Evolutionary conservation across 208 protist genomes (phyloP).

Genomic region (Trypanosoma scelopori): DNA sequence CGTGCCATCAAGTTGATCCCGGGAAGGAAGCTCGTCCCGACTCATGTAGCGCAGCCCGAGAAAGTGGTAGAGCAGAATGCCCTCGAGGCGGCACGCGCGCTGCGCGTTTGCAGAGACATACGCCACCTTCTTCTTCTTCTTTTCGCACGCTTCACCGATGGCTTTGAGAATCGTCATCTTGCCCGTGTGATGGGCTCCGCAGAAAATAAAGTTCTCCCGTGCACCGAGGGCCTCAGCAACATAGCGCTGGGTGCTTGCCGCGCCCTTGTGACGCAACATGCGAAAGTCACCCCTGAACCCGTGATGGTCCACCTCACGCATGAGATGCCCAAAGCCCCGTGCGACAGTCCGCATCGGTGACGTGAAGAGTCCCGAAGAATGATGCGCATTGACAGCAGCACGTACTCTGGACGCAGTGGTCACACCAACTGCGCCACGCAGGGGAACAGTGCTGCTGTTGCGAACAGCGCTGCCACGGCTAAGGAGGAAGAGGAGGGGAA

Average conservation of each 20-base stretch:
- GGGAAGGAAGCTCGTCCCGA: constrained; percentile 77
- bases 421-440: not conserved
- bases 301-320: constrained; percentile 73
- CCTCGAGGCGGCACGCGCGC: constrained; percentile 68
- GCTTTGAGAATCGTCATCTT: constrained; percentile 82
- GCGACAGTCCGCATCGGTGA: constrained; percentile 24
- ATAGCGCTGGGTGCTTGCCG: constrained; percentile 38
- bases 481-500: too few species aligned
- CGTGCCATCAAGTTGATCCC: constrained; percentile 85
- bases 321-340: constrained; percentile 45
- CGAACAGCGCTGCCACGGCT: not conserved
- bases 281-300: constrained; percentile 77
- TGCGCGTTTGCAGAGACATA: constrained; percentile 71
- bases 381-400: not conserved
- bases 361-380: constrained; percentile 7
- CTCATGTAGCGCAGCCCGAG: constrained; percentile 64
- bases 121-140: constrained; percentile 42
- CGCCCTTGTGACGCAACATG: constrained; percentile 38
- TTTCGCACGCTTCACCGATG: constrained; percentile 65
- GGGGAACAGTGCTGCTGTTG: not conserved
- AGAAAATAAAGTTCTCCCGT: constrained; percentile 69
- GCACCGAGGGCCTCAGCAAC: constrained; percentile 34
- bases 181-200: constrained; percentile 73
- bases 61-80: constrained; percentile 72
- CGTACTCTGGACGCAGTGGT: not conserved